Conservation (phyloP, 768 basidiomycete genomes). For the Calocybe gangraenosa region DNA sequence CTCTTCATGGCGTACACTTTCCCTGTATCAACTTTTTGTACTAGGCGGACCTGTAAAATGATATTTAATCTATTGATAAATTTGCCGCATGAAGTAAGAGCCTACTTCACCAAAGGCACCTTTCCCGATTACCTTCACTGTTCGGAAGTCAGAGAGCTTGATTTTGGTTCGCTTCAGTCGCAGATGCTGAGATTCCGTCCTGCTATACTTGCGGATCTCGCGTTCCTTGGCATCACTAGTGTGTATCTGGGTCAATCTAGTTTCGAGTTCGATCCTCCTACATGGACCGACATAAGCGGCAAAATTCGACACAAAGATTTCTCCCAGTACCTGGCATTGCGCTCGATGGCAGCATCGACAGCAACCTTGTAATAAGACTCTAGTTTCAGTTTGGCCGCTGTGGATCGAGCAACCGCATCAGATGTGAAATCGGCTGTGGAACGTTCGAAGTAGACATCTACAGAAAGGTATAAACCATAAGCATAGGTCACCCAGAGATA, state of each 20-base stretch:
- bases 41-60: conserved; percentile 71
- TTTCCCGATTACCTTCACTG: conserved; percentile 98
- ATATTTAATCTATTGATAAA: background rate
- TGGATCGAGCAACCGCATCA: conserved; percentile 83
- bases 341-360: conserved; percentile 93
- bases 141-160: conserved; percentile 88
- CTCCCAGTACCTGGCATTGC: conserved; percentile 83
- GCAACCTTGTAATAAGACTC: conserved; percentile 98
- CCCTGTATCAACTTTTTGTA: conserved; percentile 95
- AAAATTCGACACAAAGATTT: background rate
- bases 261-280: conserved; percentile 88
- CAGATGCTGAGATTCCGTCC: conserved; percentile 84
- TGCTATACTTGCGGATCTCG: conserved; percentile 82
- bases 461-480: conserved; percentile 19
- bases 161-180: conserved; percentile 93
- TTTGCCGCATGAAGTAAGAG: conserved; percentile 2
- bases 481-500: conserved; percentile 5
- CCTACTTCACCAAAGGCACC: conserved; percentile 96
- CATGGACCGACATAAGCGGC: background rate
- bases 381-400: conserved; percentile 93
- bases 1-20: conserved; percentile 99
- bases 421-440: conserved; percentile 78
- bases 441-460: conserved; percentile 96
- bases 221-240: conserved; percentile 83
- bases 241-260: conserved; percentile 70